Conservation (phyloP, 305 asterid species). For the Ilex paraguariensis region DNA sequence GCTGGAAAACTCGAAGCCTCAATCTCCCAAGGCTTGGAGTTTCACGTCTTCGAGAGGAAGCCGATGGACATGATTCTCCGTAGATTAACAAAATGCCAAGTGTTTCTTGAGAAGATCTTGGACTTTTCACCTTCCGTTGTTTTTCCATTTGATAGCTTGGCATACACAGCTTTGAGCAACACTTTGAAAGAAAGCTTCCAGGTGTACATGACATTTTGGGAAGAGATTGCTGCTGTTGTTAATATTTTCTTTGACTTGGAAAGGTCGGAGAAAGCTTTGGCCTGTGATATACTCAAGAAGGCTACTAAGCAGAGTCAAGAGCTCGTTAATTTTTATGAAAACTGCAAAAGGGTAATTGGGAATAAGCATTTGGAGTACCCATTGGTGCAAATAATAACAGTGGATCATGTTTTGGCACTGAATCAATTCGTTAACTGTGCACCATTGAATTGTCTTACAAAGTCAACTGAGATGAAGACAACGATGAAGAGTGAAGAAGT, state of each 20-base stretch:
- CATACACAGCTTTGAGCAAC: background rate
- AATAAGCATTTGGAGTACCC: background rate
- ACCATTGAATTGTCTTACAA: too few species aligned
- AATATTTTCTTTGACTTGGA: constrained; percentile 1
- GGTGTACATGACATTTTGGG: constrained; percentile 6
- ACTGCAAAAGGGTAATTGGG: constrained; percentile 4
- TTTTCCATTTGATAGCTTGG: too few species aligned
- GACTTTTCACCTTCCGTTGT: too few species aligned
- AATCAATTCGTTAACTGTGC: background rate
- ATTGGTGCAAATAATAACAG: background rate
- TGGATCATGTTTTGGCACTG: constrained; percentile 7
- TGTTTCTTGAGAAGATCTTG: too few species aligned
- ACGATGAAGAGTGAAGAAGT: background rate
- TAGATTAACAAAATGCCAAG: too few species aligned
- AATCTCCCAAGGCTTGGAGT: too few species aligned
- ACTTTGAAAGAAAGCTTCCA: constrained; percentile 8
- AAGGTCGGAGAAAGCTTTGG: background rate
- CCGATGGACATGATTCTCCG: too few species aligned
- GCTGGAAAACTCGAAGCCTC: constrained; percentile 6
- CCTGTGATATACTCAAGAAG: background rate
- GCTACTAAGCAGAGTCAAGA: constrained; percentile 4
- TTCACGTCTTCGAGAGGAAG: too few species aligned
- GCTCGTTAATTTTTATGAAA: background rate
- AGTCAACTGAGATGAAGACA: background rate
- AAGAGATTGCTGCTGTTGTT: background rate